These are phyloP conservation scores for Mycosphaerella sp. DNA, from an alignment of 2,329 filamentous ascomycete genomes.

Conservation along the genomic window DNA sequence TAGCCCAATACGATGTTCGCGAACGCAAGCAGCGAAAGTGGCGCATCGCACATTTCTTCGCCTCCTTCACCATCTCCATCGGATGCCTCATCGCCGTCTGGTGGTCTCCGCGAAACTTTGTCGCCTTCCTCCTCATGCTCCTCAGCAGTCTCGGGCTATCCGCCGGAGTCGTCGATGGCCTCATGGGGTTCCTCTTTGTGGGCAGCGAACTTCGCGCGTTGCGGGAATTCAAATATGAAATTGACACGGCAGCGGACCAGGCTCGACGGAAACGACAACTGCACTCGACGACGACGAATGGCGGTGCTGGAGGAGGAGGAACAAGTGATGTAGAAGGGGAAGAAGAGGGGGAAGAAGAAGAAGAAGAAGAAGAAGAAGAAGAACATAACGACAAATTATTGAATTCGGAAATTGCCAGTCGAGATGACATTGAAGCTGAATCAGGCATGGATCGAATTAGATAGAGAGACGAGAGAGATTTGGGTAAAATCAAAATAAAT, in stretches of 20 bases:
- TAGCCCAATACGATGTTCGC: conserved; percentile 60
- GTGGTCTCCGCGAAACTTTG: conserved; percentile 72
- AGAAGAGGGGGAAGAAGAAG: too few relatives aligned
- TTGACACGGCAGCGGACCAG: conserved; percentile 56
- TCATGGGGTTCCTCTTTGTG: conserved; percentile 83
- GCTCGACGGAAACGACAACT: conserved; percentile 17
- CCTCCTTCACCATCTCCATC: conserved; percentile 59
- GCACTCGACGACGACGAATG: background rate
- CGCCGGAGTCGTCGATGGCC: conserved; percentile 71
- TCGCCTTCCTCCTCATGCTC: conserved; percentile 73
- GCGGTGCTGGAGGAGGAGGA: too few relatives aligned
- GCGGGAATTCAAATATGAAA: conserved; percentile 91
- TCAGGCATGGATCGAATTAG: background rate
- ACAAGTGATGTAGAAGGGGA: too few relatives aligned
- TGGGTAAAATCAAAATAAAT: too few relatives aligned
- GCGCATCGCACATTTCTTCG: conserved; percentile 67
- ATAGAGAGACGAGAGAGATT: background rate
- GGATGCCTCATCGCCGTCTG: conserved; percentile 76
- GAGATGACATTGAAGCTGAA: background rate
- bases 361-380: background rate
- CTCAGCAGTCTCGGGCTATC: conserved; percentile 70
- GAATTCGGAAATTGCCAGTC: background rate
- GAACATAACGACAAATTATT: background rate
- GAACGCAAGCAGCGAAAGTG: conserved; percentile 66
- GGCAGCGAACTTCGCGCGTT: conserved; percentile 74